phyloP scores from a whole-genome alignment of 1,139 yeast species.

The Nakaseomyces sp. region DNA sequence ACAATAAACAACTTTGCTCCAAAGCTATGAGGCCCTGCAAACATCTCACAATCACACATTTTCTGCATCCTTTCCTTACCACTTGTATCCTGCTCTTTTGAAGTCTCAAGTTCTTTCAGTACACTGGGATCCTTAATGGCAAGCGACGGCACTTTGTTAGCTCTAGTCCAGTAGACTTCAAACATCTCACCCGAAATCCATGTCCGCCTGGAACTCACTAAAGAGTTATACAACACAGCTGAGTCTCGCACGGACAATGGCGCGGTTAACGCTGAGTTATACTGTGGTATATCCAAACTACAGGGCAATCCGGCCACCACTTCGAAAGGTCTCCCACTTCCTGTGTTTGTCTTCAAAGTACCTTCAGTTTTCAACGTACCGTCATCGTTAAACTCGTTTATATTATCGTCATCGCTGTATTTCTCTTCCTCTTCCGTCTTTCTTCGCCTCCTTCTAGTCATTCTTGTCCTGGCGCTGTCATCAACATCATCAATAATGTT shows the following conservation, averaged over 20 bases:
- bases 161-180: conserved; percentile 67
- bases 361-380: conserved; percentile 8
- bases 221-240: conserved; percentile 60
- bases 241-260: conserved; percentile 68
- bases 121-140: conserved; percentile 1
- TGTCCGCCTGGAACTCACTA: conserved; percentile 64
- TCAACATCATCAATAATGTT: conserved; percentile 3
- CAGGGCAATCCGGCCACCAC: conserved; percentile 65
- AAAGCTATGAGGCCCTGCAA: conserved; percentile 76
- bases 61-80: conserved; percentile 81
- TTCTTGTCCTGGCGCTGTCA: background rate
- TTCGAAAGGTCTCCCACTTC: conserved; percentile 32
- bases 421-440: conserved; percentile 1
- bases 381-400: conserved; percentile 11
- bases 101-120: conserved; percentile 26
- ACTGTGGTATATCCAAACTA: conserved; percentile 55
- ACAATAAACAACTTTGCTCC: conserved; percentile 71
- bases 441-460: conserved; percentile 1
- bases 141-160: conserved; percentile 13
- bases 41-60: conserved; percentile 64
- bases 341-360: background rate
- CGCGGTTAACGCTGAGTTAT: conserved; percentile 41
- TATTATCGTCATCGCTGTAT: conserved; percentile 6
- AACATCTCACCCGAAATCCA: conserved; percentile 73
- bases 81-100: conserved; percentile 34